Conservation (phyloP, 208 protist genomes). For the Trypanosoma lewisi region DNA sequence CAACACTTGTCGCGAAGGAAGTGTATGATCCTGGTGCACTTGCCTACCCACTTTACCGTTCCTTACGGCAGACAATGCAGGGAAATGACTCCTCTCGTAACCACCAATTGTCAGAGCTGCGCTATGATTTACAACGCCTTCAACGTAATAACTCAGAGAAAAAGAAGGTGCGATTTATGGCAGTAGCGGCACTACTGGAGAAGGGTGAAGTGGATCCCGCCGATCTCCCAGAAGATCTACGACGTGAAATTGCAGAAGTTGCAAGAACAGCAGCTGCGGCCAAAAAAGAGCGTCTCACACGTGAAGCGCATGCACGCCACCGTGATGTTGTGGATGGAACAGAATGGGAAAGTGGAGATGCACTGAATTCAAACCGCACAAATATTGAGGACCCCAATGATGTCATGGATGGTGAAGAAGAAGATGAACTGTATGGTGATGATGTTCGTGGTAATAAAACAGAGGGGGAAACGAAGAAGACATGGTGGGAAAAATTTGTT, state of each 20-base stretch:
- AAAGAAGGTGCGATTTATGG: constrained; percentile 87
- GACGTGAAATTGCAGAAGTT: constrained; percentile 69
- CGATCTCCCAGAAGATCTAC: constrained; percentile 69
- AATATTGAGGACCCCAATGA: constrained; percentile 48
- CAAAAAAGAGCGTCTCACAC: constrained; percentile 49
- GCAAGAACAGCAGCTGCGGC: constrained; percentile 49
- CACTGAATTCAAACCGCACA: constrained; percentile 39
- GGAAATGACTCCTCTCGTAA: constrained; percentile 52
- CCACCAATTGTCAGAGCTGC: constrained; percentile 63
- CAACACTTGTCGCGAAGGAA: constrained; percentile 85
- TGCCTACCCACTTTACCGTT: constrained; percentile 85
- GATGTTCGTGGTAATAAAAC: constrained; percentile 10
- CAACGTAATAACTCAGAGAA: constrained; percentile 81
- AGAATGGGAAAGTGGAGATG: constrained; percentile 77
- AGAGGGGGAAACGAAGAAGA: constrained; percentile 25
- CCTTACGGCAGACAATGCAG: constrained; percentile 79
- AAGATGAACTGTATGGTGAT: constrained; percentile 16
- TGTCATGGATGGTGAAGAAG: constrained; percentile 49
- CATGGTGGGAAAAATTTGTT: constrained; percentile 86
- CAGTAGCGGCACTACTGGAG: constrained; percentile 78
- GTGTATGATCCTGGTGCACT: constrained; percentile 83
- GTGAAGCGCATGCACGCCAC: constrained; percentile 63
- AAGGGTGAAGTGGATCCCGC: constrained; percentile 67
- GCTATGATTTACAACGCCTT: constrained; percentile 69
- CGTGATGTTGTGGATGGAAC: constrained; percentile 79